Evolutionary conservation across 2,329 filamentous ascomycete species (phyloP), one percentile per base, ranked within the genome.

Genomic region (Verticillium nubilum): DNA sequence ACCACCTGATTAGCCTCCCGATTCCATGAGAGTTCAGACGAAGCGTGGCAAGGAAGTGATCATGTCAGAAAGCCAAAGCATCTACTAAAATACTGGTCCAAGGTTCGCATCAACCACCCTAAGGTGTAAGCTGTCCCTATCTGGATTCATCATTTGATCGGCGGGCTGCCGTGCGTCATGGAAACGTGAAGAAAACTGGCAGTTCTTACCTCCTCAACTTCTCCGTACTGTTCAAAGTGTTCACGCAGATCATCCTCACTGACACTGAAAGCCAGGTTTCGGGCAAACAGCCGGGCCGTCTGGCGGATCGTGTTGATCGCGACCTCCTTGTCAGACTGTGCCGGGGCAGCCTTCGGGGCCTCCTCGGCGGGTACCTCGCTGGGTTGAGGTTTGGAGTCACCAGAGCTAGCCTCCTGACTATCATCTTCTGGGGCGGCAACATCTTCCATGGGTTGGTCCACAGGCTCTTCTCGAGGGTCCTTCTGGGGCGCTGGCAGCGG

Each of bases 31-130:
- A 19, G 25, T 29, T 53, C 25, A 53, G 52, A 33, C 54, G 27
- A 58, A 52, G 28, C 56, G n/a, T 47, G 31, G 28, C 37, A 28
- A 55, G 47, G 25, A 56, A 54, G 25, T 58, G 59, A 61, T 64
- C 54, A 31, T 54, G 77, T 93, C 89, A 95, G 92, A 84, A 80
- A 81, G 77, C 89, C 92, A 87, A 93, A 90, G 91, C 91, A 97
- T 98, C 94, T 99, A 99, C 95, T 97, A 99, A 97, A 96, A 97
- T 95, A 90, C 85, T 91, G 88, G 92, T 88, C 88, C 89, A 87
- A 86, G 79, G 76, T 83, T 92, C 81, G 86, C 90, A 93, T 96
- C 93, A 98, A 81, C 81, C 92, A 90, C 91, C 78, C 71, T 76
- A 74, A 69, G 81, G 90, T 90, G 94, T 97, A 90, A 92, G 94